These are phyloP conservation scores for Solanum bulbocastanum DNA, from an alignment of 257 asterid species.

Conservation along the genomic window DNA sequence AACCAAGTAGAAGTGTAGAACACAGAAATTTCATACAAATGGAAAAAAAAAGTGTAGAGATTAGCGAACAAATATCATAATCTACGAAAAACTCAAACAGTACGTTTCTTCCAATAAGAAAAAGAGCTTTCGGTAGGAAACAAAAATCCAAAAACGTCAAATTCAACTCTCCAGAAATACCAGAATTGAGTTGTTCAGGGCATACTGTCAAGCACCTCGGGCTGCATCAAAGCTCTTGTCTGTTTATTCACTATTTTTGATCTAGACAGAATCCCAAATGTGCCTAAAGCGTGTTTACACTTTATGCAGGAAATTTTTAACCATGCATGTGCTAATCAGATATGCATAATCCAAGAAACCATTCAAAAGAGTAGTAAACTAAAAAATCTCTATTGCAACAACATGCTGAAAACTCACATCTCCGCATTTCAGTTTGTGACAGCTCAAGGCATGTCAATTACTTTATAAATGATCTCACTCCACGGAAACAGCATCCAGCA, in stretches of 20 bases:
- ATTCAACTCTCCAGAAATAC: not conserved
- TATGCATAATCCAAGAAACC: not conserved
- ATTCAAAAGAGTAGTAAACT: not conserved
- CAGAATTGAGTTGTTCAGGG: not conserved
- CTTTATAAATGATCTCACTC: slow-evolving; percentile 27
- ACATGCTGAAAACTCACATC: not conserved
- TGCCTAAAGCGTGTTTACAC: not conserved
- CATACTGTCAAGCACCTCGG: not conserved
- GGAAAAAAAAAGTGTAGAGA: not conserved
- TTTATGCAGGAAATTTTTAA: not conserved
- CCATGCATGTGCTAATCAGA: not conserved
- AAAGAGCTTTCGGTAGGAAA: not conserved
- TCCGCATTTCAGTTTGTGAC: not conserved
- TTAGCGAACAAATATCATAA: not conserved
- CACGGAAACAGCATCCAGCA: slow-evolving; percentile 41
- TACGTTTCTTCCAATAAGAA: not conserved
- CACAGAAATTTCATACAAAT: not conserved
- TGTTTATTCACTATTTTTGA: not conserved
- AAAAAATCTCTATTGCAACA: not conserved
- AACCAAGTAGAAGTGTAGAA: not conserved
- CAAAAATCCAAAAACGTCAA: not conserved
- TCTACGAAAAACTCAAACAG: not conserved
- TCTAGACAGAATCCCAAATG: not conserved
- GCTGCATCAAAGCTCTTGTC: not conserved
- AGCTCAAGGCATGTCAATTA: not conserved